These are phyloP conservation scores for Paecilomyces variotii DNA, from an alignment of 2,329 filamentous ascomycete genomes.

Conservation along the genomic window DNA sequence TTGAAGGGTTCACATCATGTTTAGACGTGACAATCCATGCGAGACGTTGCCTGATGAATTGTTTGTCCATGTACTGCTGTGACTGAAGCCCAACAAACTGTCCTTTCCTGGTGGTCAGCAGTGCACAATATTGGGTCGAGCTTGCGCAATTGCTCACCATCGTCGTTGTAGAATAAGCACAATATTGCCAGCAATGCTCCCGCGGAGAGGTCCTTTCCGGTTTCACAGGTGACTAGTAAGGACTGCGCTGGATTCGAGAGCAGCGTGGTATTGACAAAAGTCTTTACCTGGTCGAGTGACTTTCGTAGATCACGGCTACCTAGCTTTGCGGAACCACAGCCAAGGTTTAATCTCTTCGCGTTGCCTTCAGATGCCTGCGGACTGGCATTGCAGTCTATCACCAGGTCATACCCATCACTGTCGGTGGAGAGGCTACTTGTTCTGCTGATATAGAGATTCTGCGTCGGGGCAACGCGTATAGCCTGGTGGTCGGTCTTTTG, in stretches of 20 bases:
- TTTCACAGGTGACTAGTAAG: slow-evolving; percentile 61
- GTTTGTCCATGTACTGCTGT: slow-evolving; percentile 54
- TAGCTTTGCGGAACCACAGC: slow-evolving; percentile 63
- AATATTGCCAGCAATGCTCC: slow-evolving; percentile 68
- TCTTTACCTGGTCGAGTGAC: slow-evolving; percentile 56
- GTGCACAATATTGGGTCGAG: slow-evolving; percentile 6
- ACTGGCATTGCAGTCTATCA: slow-evolving; percentile 31
- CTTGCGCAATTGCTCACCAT: slow-evolving; percentile 39
- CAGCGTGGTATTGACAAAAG: slow-evolving; percentile 42
- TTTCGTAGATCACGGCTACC: slow-evolving; percentile 76
- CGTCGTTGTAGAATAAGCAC: slow-evolving; percentile 62
- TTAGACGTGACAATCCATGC: slow-evolving; percentile 75
- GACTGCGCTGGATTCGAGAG: slow-evolving; percentile 19
- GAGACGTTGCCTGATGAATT: slow-evolving; percentile 65
- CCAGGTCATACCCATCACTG: slow-evolving; percentile 38
- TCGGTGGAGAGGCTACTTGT: slow-evolving; percentile 22
- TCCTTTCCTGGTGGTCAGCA: slow-evolving; percentile 18
- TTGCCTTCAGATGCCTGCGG: slow-evolving; percentile 28
- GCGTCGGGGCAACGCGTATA: slow-evolving; percentile 30
- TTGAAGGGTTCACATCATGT: slow-evolving; percentile 73
- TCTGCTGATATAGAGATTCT: slow-evolving; percentile 25
- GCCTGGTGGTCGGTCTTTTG: slow-evolving; percentile 13
- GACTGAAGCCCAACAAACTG: slow-evolving; percentile 19
- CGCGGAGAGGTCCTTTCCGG: slow-evolving; percentile 71
- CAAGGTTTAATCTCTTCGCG: slow-evolving; percentile 44